Conservation (phyloP, 2,329 filamentous ascomycete genomes). For the Mollisia scopiformis region DNA sequence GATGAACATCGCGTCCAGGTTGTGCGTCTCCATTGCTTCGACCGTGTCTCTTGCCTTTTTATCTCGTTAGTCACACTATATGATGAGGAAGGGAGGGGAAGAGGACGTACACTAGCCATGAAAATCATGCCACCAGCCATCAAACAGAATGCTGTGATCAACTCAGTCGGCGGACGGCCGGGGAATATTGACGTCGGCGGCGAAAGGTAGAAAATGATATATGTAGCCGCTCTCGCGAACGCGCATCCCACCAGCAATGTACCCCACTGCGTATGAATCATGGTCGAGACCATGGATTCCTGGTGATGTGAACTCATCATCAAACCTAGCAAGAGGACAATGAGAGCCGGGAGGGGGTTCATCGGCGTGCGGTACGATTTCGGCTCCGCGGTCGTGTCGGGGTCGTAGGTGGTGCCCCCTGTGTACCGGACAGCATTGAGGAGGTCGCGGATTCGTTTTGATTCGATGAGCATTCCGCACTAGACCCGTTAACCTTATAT, state of each 20-base stretch:
- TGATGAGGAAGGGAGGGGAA: background rate
- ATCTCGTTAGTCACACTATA: slow-evolving; percentile 4
- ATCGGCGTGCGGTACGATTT: slow-evolving; percentile 74
- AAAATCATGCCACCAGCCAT: slow-evolving; percentile 88
- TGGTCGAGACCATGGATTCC: slow-evolving; percentile 78
- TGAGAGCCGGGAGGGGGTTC: slow-evolving; percentile 85
- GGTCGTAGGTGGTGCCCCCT: slow-evolving; percentile 45
- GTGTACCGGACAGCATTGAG: slow-evolving; percentile 54
- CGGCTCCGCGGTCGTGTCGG: slow-evolving; percentile 55
- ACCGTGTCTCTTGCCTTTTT: slow-evolving; percentile 74
- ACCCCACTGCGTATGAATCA: slow-evolving; percentile 95
- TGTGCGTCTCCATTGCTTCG: slow-evolving; percentile 72
- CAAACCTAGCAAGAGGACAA: slow-evolving; percentile 84
- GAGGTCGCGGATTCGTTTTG: slow-evolving; percentile 66
- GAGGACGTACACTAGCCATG: slow-evolving; percentile 77
- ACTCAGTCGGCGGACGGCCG: slow-evolving; percentile 84
- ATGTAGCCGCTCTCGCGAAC: slow-evolving; percentile 77
- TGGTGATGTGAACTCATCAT: slow-evolving; percentile 93
- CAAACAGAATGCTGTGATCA: slow-evolving; percentile 85
- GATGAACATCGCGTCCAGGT: slow-evolving; percentile 88
- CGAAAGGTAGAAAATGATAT: slow-evolving; percentile 76
- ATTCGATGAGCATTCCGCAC: slow-evolving; percentile 87
- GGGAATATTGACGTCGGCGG: slow-evolving; percentile 81
- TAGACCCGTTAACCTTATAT: slow-evolving; percentile 34
- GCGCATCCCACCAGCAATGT: slow-evolving; percentile 81